Base-by-base conservation (phyloP, 176 grass and related monocot genomes). In the Carex kokanica region DNA sequence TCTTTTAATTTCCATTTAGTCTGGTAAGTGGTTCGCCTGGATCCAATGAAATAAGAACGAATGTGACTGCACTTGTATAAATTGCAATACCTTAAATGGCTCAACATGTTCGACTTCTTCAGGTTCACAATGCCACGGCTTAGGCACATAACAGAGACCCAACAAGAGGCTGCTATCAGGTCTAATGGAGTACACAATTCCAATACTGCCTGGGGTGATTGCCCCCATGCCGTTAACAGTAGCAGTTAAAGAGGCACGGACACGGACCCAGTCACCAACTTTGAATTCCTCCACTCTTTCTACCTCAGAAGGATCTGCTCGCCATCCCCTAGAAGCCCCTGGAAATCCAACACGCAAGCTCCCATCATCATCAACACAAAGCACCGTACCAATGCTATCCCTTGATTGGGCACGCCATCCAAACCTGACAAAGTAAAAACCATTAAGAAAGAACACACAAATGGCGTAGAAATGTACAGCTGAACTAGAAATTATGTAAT, bases 241-340 rank as follows among this genome's bases (percentile, higher is more conserved):
- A 88, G 84, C 83, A 6, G 89, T 95, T 80, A 99, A 82, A 53
- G 90, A 81, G 41, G 91, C 84, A 64, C 96, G 93, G 86, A 93
- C 86, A 11, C 96, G 86, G 64, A 99, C 96, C 96, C 96, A 99
- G 40, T 92, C 94, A 31, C 96, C 93, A 34, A 99, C 96, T 84
- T 90, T 95, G 84, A 95, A 99, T 84, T 99, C 96, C 84, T 99
- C 96, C 75, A 99, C 91, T 88, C 96, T 95, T 92, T 95, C 96
- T 59, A 99, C 93, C 88, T 99, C 93, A 89, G 93, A 84, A 91
- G 97, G 97, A 89, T 99, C 97, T 80, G 97, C 97, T 86, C 97
- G 91, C 97, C 97, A 99, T 83, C 97, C 97, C 85, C 97, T 99
- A 79, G 97, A 99, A 59, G 93, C 91, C 88, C 97, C 97, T 29